Conservation (phyloP, 2,329 filamentous ascomycete genomes). For the Ceratocystis cubensis region DNA sequence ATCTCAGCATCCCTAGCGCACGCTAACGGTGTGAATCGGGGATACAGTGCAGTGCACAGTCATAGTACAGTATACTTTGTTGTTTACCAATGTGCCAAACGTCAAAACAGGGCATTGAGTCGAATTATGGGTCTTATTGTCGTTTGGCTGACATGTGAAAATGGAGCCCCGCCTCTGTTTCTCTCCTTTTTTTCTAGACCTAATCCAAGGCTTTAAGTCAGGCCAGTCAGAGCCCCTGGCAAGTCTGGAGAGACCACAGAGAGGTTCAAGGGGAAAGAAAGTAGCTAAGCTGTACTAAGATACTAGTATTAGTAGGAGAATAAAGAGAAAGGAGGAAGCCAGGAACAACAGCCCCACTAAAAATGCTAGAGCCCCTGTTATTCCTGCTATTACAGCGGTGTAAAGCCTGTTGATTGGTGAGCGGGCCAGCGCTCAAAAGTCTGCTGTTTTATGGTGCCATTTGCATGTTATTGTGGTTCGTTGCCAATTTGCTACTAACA, state of each 20-base stretch:
- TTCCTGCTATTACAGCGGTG: neutral
- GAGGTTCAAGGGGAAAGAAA: too few species aligned
- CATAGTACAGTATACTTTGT: neutral
- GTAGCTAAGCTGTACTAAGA: too few species aligned
- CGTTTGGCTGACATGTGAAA: slow-evolving; percentile 18
- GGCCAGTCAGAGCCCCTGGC: neutral
- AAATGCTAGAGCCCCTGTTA: neutral
- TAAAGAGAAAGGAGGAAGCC: too few species aligned
- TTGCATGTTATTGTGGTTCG: slow-evolving; percentile 17
- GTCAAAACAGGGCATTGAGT: slow-evolving; percentile 4
- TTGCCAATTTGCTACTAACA: slow-evolving; percentile 11
- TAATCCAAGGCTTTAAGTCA: neutral
- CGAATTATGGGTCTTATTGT: neutral
- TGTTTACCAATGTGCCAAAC: slow-evolving; percentile 1
- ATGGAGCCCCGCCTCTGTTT: slow-evolving; percentile 10
- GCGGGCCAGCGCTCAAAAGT: neutral
- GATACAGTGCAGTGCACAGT: neutral
- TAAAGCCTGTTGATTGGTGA: slow-evolving; percentile 14
- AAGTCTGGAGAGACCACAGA: too few species aligned
- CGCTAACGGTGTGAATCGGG: neutral
- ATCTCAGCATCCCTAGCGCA: neutral
- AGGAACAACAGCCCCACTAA: slow-evolving; percentile 5
- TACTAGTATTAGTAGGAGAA: too few species aligned
- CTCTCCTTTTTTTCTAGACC: neutral
- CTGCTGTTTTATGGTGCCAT: slow-evolving; percentile 20